Base-by-base conservation (phyloP, 139 green algal species). In the Chlamydomonas sphaeroides region DNA sequence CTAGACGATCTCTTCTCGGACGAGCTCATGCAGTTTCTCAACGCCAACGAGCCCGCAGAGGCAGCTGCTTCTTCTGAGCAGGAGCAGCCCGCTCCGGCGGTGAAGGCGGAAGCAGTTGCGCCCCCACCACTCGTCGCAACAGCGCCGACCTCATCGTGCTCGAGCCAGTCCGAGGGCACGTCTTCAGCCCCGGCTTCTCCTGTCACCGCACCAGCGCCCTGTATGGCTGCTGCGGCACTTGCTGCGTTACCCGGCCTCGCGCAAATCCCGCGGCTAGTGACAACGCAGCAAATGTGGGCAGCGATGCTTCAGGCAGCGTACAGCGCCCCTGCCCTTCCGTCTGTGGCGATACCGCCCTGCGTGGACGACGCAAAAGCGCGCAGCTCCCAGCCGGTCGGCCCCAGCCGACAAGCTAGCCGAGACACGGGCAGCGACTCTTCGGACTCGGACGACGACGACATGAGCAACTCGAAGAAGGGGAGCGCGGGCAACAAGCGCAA, bases 351-450 rank as follows among this genome's bases (percentile, higher is more conserved):
- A 35, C 5, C 59, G 26, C 4, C 23, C 7, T 10, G 4, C 20
- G 8, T 68, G 42, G 59, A 86, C 45, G 68, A 88, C 42, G 84
- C 70, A n/a, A 79, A 83, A 79, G 70, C 65, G 61, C 26, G 84
- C 51, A 61, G 65, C 70, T 38, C 53, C 2, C 75, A 82, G 62
- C 42, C 62, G 18, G 75, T 32, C 7, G 62, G 32, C 23, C 72
- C 61, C 7, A 82, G 75, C 32, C 75, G 75, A 8, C 75, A 82
- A 35, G 75, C 38, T 3, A 82, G 74, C 59, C 59, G 30, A 14
- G 11, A 53, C 10, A 14, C 45, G 45, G 14, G 53, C 53, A 14
- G 23, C 53, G 53, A 10, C 45, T 53, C 45, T 25, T 53, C 48
- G 10, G 63, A 72, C 63, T 45, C 56, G 1, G 63, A 73, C 14